phyloP scores from a whole-genome alignment of 768 basidiomycete genomes.

The Phlebiopsis gigantea region DNA sequence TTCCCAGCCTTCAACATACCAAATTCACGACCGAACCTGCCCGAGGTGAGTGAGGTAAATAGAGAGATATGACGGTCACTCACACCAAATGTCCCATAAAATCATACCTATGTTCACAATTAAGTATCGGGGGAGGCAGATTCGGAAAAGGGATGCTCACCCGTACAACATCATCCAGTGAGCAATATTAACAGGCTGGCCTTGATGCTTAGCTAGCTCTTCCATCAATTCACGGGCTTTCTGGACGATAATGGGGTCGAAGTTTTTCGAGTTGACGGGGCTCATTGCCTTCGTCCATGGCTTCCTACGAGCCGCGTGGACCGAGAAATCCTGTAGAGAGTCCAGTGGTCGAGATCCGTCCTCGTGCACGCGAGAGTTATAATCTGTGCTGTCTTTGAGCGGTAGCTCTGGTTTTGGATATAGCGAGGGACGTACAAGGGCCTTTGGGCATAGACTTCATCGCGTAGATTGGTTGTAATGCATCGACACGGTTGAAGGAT shows the following conservation, averaged over 20 bases:
- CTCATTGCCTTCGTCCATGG: conserved; percentile 9
- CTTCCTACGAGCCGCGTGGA: conserved; percentile 4
- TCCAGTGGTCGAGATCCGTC: conserved; percentile 3
- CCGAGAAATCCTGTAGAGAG: not conserved
- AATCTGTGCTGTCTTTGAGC: not conserved
- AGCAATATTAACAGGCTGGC: conserved; percentile 4
- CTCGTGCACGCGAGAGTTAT: conserved; percentile 3
- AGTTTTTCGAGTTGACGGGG: conserved; percentile 7
- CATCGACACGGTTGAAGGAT: conserved; percentile 7
- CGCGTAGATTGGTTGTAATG: conserved; percentile 7
- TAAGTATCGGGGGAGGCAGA: not conserved
- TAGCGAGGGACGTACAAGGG: conserved; percentile 1
- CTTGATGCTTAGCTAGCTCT: not conserved
- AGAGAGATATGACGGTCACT: not conserved
- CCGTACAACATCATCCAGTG: conserved; percentile 20
- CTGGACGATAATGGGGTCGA: conserved; percentile 3
- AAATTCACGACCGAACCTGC: conserved; percentile 8
- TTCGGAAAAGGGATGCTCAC: conserved; percentile 12
- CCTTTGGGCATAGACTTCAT: conserved; percentile 5
- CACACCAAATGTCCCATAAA: conserved; percentile 14
- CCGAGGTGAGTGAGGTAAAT: not conserved
- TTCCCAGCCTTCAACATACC: conserved; percentile 4
- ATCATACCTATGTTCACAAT: conserved; percentile 8
- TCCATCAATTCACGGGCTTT: not conserved
- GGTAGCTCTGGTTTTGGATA: not conserved